Percentiles rank a stretch among this genome's conserved stretches.
Evolutionary conservation across 441 rosid genomes (phyloP).

Genomic region (Gossypium gossypioides): DNA sequence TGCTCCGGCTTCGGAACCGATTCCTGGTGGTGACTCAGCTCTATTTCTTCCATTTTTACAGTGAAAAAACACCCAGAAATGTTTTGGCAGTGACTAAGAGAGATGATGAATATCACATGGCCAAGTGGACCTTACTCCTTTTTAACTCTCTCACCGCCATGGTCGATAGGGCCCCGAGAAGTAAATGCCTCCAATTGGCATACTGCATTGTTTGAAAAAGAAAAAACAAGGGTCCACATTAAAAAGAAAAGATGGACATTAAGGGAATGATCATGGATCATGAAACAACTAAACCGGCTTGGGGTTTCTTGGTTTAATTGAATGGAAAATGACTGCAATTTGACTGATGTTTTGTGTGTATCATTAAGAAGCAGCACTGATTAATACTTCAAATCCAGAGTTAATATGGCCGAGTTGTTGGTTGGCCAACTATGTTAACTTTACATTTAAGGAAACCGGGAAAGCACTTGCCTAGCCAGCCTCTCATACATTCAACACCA

Average conservation of each 20-base stretch:
- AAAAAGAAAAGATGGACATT: background rate
- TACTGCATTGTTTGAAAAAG: background rate
- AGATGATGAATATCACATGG: background rate
- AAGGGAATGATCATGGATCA: background rate
- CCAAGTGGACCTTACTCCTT: background rate
- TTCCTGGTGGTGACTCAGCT: constrained; percentile 7
- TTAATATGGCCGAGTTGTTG: constrained; percentile 26
- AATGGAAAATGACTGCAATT: background rate
- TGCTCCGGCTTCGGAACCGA: constrained; percentile 11
- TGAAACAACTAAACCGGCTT: constrained; percentile 16
- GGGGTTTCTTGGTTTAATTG: constrained; percentile 6
- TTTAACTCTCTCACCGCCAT: background rate
- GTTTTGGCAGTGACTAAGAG: background rate
- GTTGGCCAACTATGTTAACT: constrained; percentile 20
- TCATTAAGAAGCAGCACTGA: background rate
- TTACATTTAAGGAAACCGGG: constrained; percentile 28
- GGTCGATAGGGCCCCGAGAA: background rate
- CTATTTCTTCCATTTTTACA: constrained; percentile 24
- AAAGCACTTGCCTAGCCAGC: background rate
- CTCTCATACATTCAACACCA: background rate
- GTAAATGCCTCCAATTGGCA: background rate
- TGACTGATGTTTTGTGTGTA: background rate
- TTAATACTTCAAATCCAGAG: background rate
- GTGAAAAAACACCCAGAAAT: background rate
- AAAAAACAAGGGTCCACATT: background rate